These are phyloP conservation scores for Sporothrix euskadiensis DNA, from an alignment of 2,329 filamentous ascomycete species.

Conservation along the genomic window DNA sequence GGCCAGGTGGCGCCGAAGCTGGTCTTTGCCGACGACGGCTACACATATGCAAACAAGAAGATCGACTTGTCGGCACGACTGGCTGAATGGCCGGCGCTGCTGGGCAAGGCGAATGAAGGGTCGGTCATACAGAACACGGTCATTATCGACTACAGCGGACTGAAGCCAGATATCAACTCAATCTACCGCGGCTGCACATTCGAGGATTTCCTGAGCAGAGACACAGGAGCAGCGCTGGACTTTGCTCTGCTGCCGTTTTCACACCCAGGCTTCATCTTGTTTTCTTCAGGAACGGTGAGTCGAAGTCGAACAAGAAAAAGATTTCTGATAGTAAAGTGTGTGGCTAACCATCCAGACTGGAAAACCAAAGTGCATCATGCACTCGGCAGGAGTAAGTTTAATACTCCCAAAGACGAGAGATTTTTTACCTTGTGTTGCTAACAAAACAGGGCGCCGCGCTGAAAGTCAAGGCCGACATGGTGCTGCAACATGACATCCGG, in stretches of 20 bases:
- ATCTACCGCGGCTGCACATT: constrained; percentile 5
- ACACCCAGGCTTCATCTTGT: not conserved
- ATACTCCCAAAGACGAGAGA: no score
- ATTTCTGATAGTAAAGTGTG: not conserved
- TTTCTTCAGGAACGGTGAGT: constrained; percentile 9
- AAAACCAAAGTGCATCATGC: constrained; percentile 15
- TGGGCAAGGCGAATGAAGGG: not conserved
- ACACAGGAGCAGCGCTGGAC: not conserved
- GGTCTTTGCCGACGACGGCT: constrained; percentile 27
- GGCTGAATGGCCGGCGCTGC: constrained; percentile 19
- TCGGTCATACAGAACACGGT: not conserved
- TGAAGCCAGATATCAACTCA: not conserved
- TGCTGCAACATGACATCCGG: constrained; percentile 28
- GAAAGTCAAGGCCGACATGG: constrained; percentile 28
- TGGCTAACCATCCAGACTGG: not conserved
- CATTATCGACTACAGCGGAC: constrained; percentile 11
- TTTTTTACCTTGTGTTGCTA: not conserved
- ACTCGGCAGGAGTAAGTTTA: not conserved
- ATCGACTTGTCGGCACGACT: constrained; percentile 13
- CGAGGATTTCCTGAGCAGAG: not conserved
- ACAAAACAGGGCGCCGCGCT: constrained; percentile 22
- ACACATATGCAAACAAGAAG: constrained; percentile 27
- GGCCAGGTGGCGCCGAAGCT: constrained; percentile 29
- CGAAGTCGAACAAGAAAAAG: not conserved
- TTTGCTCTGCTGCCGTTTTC: constrained; percentile 2